Evolutionary conservation across 257 asterid genomes (phyloP), one percentile per base, ranked within the genome.

Genomic region (Nicotiana knightiana): DNA sequence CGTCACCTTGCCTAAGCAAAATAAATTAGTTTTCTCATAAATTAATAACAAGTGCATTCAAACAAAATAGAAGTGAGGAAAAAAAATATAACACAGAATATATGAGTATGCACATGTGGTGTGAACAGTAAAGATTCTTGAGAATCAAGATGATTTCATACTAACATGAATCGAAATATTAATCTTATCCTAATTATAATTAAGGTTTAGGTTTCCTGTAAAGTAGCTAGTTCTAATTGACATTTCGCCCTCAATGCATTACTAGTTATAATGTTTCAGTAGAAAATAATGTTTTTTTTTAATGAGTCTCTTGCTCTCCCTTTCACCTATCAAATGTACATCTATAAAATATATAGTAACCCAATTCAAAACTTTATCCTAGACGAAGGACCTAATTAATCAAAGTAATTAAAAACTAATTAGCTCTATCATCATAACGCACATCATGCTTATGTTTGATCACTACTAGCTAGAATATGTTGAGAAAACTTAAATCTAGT

Each of bases 61-160:
- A 71, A 46, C 37, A 46, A 71, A 24, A 71, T 46, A 46, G 61
- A 71, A 71, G 15, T 6, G 51, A 2, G 11, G 1, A 39, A 46
- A 71, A 71, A 71, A 46, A 12, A 24, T 24, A 12, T 46, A 71
- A 71, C 13, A 46, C 24, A 71, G 37, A 71, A 71, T 71, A 71
- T 71, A 71, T 46, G 12, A 46, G 61, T 24, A 39, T 26, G 6
- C 79, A 75, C 63, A 75, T 75, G 43, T 75, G 43, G 80, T 75
- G 63, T 75, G 80, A 75, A 75, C 16, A 75, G 63, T 75, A 51
- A 51, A 48, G 80, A 75, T 75, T 75, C 46, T 26, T 28, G 46
- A 75, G 43, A 75, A 75, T 51, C 80, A 48, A 48, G 5, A 48
- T 26, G 46, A 15, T 75, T 75, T 75, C 39, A 28, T 16, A 51